phyloP scores from a whole-genome alignment of 495 filamentous ascomycete species.

The Lophium mytilinum region DNA sequence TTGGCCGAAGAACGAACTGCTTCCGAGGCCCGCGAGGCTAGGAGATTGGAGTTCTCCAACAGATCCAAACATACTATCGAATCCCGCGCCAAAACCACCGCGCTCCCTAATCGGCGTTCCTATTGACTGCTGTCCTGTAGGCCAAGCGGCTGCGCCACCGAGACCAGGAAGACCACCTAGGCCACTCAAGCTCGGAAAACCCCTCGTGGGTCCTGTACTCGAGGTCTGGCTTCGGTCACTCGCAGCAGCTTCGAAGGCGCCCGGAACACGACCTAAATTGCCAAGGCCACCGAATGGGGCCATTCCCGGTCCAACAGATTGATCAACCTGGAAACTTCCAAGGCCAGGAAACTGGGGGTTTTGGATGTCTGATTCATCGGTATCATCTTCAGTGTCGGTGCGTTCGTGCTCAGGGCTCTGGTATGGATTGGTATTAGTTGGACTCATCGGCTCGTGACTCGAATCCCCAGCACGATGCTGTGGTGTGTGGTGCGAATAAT shows the following conservation, averaged over 20 bases:
- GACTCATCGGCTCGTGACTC: slow-evolving; percentile 64
- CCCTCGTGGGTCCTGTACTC: slow-evolving; percentile 64
- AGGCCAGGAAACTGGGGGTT: slow-evolving; percentile 50
- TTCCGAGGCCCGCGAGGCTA: slow-evolving; percentile 50
- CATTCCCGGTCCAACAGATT: slow-evolving; percentile 16
- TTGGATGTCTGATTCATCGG: slow-evolving; percentile 51
- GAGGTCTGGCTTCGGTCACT: slow-evolving; percentile 84
- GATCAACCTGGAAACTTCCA: slow-evolving; percentile 45
- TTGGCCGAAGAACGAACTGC: slow-evolving; percentile 39
- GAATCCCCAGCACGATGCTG: slow-evolving; percentile 43
- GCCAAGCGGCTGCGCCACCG: slow-evolving; percentile 56
- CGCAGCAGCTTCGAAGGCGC: slow-evolving; percentile 52
- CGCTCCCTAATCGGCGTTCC: slow-evolving; percentile 74
- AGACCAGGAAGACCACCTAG: slow-evolving; percentile 52
- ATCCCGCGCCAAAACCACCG: slow-evolving; percentile 54
- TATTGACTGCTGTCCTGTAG: slow-evolving; percentile 46
- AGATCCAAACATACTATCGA: slow-evolving; percentile 65
- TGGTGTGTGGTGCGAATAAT: slow-evolving; percentile 49
- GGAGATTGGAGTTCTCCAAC: slow-evolving; percentile 71
- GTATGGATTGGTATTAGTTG: slow-evolving; percentile 96
- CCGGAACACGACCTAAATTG: slow-evolving; percentile 24
- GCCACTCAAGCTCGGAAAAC: slow-evolving; percentile 58
- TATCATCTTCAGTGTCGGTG: slow-evolving; percentile 59
- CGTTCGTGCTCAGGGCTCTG: slow-evolving; percentile 84
- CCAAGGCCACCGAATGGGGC: slow-evolving; percentile 32